phyloP scores from a whole-genome alignment of 2,329 filamentous ascomycete genomes.

The Orbilia quercus region DNA sequence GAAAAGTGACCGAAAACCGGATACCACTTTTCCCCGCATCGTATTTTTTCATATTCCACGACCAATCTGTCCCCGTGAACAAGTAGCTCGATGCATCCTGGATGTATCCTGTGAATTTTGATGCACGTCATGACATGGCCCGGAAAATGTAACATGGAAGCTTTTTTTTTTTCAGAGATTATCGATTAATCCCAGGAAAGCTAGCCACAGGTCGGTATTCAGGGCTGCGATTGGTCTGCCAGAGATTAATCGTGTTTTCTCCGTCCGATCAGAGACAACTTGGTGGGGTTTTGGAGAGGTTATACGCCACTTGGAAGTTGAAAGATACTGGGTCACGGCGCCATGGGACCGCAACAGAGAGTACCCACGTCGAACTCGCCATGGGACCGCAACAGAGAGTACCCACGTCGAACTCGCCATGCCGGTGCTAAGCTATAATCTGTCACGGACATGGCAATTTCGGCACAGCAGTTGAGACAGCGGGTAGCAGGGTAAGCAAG shows the following conservation, averaged over 20 bases:
- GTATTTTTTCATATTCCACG: constrained; percentile 19
- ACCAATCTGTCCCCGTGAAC: constrained; percentile 6
- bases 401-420: too few relatives aligned
- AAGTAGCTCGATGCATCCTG: too few relatives aligned
- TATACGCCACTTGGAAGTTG: constrained; percentile 42
- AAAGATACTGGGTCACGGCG: not conserved
- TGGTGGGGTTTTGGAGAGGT: constrained; percentile 17
- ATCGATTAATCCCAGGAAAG: constrained; percentile 18
- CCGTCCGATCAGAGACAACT: constrained; percentile 46
- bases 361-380: too few relatives aligned
- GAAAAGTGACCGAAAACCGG: constrained; percentile 5
- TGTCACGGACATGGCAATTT: constrained; percentile 40
- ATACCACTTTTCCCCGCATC: not conserved
- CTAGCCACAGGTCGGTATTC: constrained; percentile 13
- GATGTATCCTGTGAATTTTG: constrained; percentile 1
- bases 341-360: too few relatives aligned
- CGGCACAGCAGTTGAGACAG: constrained; percentile 37
- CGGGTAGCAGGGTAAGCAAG: constrained; percentile 43
- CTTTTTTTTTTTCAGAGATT: too few relatives aligned
- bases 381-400: too few relatives aligned
- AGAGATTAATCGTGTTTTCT: constrained; percentile 11
- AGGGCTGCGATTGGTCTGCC: constrained; percentile 19
- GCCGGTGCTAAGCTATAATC: constrained; percentile 13
- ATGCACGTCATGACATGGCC: constrained; percentile 35
- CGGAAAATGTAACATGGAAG: constrained; percentile 21